Evolutionary conservation across 2,329 filamentous ascomycete genomes (phyloP), one percentile per base, ranked within the genome.

Genomic region (Hymenoscyphus albidus): DNA sequence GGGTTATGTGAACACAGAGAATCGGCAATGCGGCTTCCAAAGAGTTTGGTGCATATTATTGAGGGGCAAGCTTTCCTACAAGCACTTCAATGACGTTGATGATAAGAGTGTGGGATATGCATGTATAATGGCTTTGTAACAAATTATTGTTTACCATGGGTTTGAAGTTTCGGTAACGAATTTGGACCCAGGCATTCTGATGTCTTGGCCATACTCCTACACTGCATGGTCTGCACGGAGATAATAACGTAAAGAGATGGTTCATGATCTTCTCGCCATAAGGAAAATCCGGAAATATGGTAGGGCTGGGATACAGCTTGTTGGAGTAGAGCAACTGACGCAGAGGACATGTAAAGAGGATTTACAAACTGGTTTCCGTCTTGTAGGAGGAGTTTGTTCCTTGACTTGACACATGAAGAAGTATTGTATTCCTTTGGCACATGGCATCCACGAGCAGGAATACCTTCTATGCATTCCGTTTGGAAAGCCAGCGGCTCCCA

Each of bases 371-470:
- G 7, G 44, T 27, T 27, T 22, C 22, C n/a, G 22, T 51, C 44
- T 35, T 7, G 18, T 12, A 10, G 44, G 22, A 18, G 44, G 44
- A 51, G 44, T 16, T n/a, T 51, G 5, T 51, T 51, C 44, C 44
- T 51, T 51, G 44, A 51, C 18, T 22, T 51, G 44, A 51, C 44
- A 51, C 44, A 51, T 51, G 44, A n/a, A 51, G 44, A 51, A 51
- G 18, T 18, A 51, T 51, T 51, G 44, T 3, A 22, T 22, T 51
- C 44, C 44, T 51, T 13, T 3, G 22, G 44, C 44, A 51, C 44
- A 51, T 51, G 44, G 44, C 44, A n/a, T 51, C 44, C 44, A 51
- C 44, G 44, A 51, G 44, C 44, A 51, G 44, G 44, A 51, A n/a
- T 10, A 51, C 44, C 44, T 22, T 51, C n/a, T 27, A 51, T 51